Base-by-base conservation (phyloP, 2,329 filamentous ascomycete genomes). In the Cladophialophora psammophila region DNA sequence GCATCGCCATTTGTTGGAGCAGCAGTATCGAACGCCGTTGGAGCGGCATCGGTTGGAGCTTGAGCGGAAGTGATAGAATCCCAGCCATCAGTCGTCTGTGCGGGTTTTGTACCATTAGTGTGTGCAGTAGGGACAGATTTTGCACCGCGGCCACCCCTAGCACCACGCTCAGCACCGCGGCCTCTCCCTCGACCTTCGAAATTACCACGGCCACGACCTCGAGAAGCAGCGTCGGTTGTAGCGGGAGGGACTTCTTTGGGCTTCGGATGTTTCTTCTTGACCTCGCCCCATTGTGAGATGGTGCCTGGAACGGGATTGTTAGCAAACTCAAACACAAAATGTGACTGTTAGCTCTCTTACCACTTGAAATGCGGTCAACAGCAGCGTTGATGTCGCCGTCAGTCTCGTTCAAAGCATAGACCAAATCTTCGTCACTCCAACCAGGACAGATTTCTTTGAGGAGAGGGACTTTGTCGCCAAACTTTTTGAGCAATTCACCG, bases 391-490 rank as follows among this genome's bases (percentile, higher is more conserved):
- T 76, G 70, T 83, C 80, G 69, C 82, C 82, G 67, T 83, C 78
- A 55, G 81, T 81, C 84, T 99, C 95, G 80, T 96, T 89, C 67
- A 99, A 86, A 69, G 94, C 94, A 79, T 95, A 95, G 71, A 98
- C 88, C 71, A 98, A 88, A 79, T 98, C 94, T 79, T 94, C 92
- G 76, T 97, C 92, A 74, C 93, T 94, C 95, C 94, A 98, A 80
- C 93, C 91, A 67, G 92, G 89, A 83, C 97, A 97, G 83, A 98
- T 90, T 80, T 97, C 94, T 83, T 92, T 93, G 78, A 99, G 89
- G 75, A 90, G 88, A 69, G 85, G 85, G 74, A 97, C 87, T 82
- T 94, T 92, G 76, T 84, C 83, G 76, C 91, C 87, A 78, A 96
- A 95, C 79, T 92, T 89, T 85, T 92, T 93, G 87, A 96, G 96